Base-by-base conservation (phyloP, 257 asterid species). In the Petunia secreta region DNA sequence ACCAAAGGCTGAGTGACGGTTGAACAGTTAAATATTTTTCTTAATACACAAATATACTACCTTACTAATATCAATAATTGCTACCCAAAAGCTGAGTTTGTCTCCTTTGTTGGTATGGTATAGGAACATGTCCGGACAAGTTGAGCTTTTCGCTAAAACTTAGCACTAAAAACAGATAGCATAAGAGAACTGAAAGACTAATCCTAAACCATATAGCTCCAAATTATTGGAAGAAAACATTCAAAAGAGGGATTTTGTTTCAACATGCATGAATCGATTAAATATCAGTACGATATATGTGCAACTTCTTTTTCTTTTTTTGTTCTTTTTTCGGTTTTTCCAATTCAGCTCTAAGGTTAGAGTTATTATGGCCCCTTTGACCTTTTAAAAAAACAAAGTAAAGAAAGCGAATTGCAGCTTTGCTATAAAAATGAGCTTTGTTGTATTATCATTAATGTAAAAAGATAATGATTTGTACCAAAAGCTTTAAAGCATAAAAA, bases 401-500 rank as follows among this genome's bases (percentile, higher is more conserved):
- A 36, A 60, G 4, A 40, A 77, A 63, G 2, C 13, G 38, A 41
- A 57, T 1, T 16, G 54, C 11, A 43, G 57, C 59, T 59, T 43
- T 48, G 15, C 59, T 59, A 57, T 77, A 63, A 77, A 13, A 59
- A 41, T 77, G 46, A 43, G 16, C 80, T 77, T 77, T 77, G 43
- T 5, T 41, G 55, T 77, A 55, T 16, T 77, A 71, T 50, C 77
- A 71, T 71, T 71, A 36, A 48, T 48, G 62, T 77, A 59, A 77
- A 77, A 40, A 1, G 66, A 77, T 41, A 59, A 59, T 59, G 54
- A 59, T 59, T 77, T 40, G 68, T 3, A 10, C 6, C 5, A 63
- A 59, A 77, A 77, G 68, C 48, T 63, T 77, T 25, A 25, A 77
- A 75, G 69, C 80, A 77, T 77, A 25, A 59, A 59, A 77, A 77